Conservation (phyloP, 2,329 filamentous ascomycete genomes). For the Alternaria burnsii region DNA sequence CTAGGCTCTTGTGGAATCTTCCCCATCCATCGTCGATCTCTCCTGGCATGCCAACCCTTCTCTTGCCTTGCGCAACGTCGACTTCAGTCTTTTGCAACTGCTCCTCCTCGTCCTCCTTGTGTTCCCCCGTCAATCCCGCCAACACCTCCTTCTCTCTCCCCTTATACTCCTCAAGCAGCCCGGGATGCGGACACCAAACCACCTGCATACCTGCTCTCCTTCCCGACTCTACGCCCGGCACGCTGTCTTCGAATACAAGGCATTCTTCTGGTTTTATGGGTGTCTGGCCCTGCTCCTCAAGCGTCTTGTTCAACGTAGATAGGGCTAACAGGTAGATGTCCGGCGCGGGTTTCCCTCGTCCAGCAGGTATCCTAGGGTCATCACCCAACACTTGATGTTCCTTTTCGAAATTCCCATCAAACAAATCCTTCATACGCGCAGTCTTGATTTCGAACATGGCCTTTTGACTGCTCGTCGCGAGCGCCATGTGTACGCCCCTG, state of each 20-base stretch:
- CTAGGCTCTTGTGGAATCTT: constrained; percentile 61
- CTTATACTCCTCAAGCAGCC: constrained; percentile 76
- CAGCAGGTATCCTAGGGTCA: constrained; percentile 76
- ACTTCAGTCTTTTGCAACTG: constrained; percentile 45
- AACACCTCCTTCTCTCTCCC: constrained; percentile 83
- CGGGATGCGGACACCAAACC: constrained; percentile 88
- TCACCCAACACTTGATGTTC: constrained; percentile 85
- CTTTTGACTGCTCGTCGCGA: constrained; percentile 81
- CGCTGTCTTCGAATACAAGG: constrained; percentile 94
- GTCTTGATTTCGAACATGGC: constrained; percentile 83
- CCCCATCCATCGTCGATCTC: constrained; percentile 69
- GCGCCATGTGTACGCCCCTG: constrained; percentile 75
- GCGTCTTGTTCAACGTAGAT: constrained; percentile 79
- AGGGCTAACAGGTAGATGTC: constrained; percentile 94
- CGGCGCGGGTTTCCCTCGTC: constrained; percentile 91
- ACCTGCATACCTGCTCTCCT: constrained; percentile 93
- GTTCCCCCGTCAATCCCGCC: constrained; percentile 80
- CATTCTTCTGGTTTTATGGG: constrained; percentile 84
- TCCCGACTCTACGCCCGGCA: constrained; percentile 90
- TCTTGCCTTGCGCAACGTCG: constrained; percentile 49
- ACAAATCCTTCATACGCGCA: constrained; percentile 60
- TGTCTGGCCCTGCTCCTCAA: constrained; percentile 66
- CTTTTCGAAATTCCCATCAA: constrained; percentile 68
- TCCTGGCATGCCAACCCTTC: constrained; percentile 59
- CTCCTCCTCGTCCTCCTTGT: constrained; percentile 63